Base-by-base conservation (phyloP, 768 basidiomycete genomes). In the Crucibulum laeve region DNA sequence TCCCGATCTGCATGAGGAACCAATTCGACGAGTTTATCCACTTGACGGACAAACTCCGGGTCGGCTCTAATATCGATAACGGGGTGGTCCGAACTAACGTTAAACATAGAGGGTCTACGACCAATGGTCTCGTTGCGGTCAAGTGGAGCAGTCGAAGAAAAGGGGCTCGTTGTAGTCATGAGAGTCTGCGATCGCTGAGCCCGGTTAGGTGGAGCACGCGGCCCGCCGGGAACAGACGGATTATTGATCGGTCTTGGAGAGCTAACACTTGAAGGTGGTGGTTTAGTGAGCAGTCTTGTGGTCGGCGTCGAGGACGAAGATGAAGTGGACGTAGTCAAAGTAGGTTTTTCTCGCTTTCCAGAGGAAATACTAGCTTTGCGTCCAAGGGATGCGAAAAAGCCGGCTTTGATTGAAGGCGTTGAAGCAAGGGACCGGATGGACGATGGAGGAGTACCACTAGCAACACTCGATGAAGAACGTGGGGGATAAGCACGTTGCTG, bases 341-440 rank as follows among this genome's bases (percentile, higher is more conserved):
- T 24, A 38, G 42, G 37, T 22, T 54, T 58, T 47, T 44, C 53
- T 52, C 35, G 60, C 44, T 55, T 56, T 17, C 49, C 42, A 15
- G 60, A 52, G 1, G 60, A 57, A 7, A 70, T 49, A 55, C 87
- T 89, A 17, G 78, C 69, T 57, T 81, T 88, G 19, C 87, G 73
- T 10, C 86, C 84, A 13, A 91, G 71, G 0, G 86, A 82, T 3
- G 87, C 70, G 56, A 91, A 85, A 64, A 90, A 89, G 26, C 73
- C 74, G n/a, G 74, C 67, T 48, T 73, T 80, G 36, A 55, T 60
- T 3, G 61, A 53, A 4, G 70, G 60, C 15, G 65, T 62, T 15
- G 73, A 68, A 1, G 61, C 63, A 24, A 71, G 57, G 8, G 74
- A 73, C 32, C 79, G 77, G 49, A 76, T 67, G 26, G 79, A 79